phyloP scores from a whole-genome alignment of 2,329 filamentous ascomycete species.

The Botrytis squamosa region DNA sequence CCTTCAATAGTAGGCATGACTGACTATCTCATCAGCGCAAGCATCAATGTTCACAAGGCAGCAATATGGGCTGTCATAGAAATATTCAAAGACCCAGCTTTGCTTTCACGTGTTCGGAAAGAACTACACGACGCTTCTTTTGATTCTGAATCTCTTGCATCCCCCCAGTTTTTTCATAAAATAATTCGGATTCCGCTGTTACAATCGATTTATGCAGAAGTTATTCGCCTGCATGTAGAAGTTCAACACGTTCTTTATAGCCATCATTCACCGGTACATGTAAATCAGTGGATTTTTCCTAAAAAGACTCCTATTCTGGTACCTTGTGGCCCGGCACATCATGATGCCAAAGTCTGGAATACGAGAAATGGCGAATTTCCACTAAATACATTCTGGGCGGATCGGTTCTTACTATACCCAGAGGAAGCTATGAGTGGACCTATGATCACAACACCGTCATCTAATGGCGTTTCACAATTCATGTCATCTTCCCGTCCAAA shows the following conservation, averaged over 20 bases:
- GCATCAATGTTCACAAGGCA: background rate
- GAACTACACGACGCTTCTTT: background rate
- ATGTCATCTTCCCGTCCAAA: no score
- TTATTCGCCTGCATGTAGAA: background rate
- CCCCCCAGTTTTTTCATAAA: background rate
- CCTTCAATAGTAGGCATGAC: background rate
- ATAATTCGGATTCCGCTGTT: background rate
- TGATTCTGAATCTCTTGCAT: background rate
- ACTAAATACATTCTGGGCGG: conserved; percentile 40
- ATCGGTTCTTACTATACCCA: conserved; percentile 40
- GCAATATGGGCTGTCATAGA: background rate
- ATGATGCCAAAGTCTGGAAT: conserved; percentile 37
- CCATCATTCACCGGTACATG: background rate
- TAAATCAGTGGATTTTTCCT: background rate
- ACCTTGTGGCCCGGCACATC: background rate
- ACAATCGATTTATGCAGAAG: conserved; percentile 6
- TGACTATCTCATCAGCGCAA: background rate
- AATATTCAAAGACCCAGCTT: conserved; percentile 3
- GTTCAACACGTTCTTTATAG: background rate
- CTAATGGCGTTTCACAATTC: background rate
- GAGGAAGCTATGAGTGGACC: conserved; percentile 36
- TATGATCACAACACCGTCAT: conserved; percentile 9
- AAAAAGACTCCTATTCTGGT: background rate
- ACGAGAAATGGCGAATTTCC: conserved; percentile 33
- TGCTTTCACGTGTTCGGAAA: background rate